Evolutionary conservation across 2,329 filamentous ascomycete genomes (phyloP).

Genomic region (Dactylellina leptospora): DNA sequence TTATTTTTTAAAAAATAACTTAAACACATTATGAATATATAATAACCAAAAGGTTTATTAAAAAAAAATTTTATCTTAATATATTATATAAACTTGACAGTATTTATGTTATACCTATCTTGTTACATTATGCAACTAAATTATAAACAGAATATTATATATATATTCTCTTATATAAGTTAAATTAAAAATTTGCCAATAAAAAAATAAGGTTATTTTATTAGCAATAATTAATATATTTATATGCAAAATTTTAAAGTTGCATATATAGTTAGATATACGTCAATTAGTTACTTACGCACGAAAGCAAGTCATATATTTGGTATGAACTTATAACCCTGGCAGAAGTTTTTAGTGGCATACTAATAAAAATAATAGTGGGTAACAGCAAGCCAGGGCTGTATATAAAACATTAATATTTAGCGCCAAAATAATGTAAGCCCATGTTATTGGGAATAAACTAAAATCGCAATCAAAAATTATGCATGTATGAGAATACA

Average conservation of each 20-base stretch:
- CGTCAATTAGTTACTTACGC: no score
- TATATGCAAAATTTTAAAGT: constrained; percentile 4
- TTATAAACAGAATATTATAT: constrained; percentile 5
- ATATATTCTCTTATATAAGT: not conserved
- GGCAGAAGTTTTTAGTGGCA: not conserved
- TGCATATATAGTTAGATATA: not conserved
- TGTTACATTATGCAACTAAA: constrained; percentile 18
- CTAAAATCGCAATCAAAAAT: not conserved
- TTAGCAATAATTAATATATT: not conserved
- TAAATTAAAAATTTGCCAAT: constrained; percentile 13
- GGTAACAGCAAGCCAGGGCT: constrained; percentile 4
- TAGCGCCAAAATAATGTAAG: not conserved
- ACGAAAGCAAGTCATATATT: no score
- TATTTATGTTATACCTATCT: constrained; percentile 12
- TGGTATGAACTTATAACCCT: not conserved
- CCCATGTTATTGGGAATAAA: not conserved
- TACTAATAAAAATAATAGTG: constrained; percentile 1
- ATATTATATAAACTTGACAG: constrained; percentile 18
- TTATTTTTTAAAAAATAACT: constrained; percentile 21
- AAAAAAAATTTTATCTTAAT: constrained; percentile 16
- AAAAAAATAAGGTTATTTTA: constrained; percentile 13
- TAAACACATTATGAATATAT: constrained; percentile 26
- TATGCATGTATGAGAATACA: no score
- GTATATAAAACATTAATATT: not conserved
- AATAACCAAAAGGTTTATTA: constrained; percentile 27